These are phyloP conservation scores for Tetracentron sinense DNA, from an alignment of 164 flowering plant species.

Conservation along the genomic window DNA sequence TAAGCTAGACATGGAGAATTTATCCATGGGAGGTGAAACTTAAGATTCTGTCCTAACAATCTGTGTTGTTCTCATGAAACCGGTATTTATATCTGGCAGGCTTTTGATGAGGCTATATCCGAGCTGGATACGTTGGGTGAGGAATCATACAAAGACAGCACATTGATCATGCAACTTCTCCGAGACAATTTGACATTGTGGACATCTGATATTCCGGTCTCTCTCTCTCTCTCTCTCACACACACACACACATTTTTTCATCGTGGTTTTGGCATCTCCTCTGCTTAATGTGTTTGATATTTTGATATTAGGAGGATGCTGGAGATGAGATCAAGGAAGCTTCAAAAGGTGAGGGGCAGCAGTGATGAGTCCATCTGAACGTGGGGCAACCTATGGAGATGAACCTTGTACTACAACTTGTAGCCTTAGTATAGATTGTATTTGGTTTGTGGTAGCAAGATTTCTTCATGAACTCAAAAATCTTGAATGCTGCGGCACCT, in stretches of 20 bases:
- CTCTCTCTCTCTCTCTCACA: slow-evolving; percentile 22
- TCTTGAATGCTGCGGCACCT: slow-evolving; percentile 8
- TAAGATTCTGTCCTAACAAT: neutral
- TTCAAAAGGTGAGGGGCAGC: slow-evolving; percentile 35
- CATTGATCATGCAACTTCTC: slow-evolving; percentile 63
- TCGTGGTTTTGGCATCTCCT: neutral
- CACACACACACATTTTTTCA: neutral
- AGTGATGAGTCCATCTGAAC: slow-evolving; percentile 4
- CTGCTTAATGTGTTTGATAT: neutral
- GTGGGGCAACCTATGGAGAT: slow-evolving; percentile 5
- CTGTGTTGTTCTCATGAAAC: neutral
- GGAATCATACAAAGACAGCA: slow-evolving; percentile 78
- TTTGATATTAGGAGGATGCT: slow-evolving; percentile 21
- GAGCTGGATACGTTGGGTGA: slow-evolving; percentile 76
- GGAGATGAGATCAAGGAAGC: slow-evolving; percentile 67
- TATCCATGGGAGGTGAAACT: neutral
- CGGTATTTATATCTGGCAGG: slow-evolving; percentile 31
- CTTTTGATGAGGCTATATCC: slow-evolving; percentile 76
- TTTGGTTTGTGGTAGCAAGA: slow-evolving; percentile 22
- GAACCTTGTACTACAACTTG: slow-evolving; percentile 14
- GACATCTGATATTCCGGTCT: slow-evolving; percentile 66
- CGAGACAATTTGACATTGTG: slow-evolving; percentile 63
- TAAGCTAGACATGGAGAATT: neutral
- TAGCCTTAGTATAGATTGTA: slow-evolving; percentile 8
- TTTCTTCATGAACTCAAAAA: slow-evolving; percentile 10